These are phyloP conservation scores for Taphrina pruni DNA, from an alignment of 1,139 yeast species.

Conservation along the genomic window DNA sequence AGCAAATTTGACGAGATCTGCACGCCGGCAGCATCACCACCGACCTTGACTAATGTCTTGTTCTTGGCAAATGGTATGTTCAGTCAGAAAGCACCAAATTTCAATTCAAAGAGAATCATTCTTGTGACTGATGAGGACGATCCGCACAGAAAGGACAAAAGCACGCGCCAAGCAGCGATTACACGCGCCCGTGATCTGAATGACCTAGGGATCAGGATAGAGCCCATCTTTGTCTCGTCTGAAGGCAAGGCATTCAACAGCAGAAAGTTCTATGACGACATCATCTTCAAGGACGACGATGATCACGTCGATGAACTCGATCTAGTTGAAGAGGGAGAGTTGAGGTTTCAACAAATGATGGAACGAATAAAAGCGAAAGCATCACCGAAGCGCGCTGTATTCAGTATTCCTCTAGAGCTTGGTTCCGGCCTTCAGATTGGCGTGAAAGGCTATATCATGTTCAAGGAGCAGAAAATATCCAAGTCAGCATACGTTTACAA, in stretches of 20 bases:
- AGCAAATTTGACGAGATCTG: constrained; percentile 43
- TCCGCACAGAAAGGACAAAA: constrained; percentile 56
- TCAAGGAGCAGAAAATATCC: constrained; percentile 60
- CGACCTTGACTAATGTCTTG: constrained; percentile 48
- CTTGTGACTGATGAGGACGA: constrained; percentile 66
- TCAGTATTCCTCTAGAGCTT: constrained; percentile 64
- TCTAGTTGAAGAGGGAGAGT: constrained; percentile 37
- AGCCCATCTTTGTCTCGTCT: constrained; percentile 67
- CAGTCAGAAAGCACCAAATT: constrained; percentile 43
- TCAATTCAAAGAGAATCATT: constrained; percentile 54
- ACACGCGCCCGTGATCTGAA: constrained; percentile 67
- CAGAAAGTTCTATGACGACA: constrained; percentile 50
- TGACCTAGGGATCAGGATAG: constrained; percentile 60
- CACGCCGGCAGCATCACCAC: constrained; percentile 42
- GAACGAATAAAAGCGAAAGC: constrained; percentile 62
- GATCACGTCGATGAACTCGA: constrained; percentile 50
- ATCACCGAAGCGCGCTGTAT: constrained; percentile 67
- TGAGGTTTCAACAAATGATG: constrained; percentile 55
- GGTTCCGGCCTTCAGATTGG: constrained; percentile 65
- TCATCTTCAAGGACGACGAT: constrained; percentile 41
- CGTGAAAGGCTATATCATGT: constrained; percentile 72
- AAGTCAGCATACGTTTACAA: constrained; percentile 60
- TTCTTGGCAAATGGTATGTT: constrained; percentile 49
- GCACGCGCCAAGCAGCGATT: constrained; percentile 57
- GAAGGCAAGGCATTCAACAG: constrained; percentile 57